These are phyloP conservation scores for Candida orba DNA, from an alignment of 805 yeast genomes.

Conservation along the genomic window DNA sequence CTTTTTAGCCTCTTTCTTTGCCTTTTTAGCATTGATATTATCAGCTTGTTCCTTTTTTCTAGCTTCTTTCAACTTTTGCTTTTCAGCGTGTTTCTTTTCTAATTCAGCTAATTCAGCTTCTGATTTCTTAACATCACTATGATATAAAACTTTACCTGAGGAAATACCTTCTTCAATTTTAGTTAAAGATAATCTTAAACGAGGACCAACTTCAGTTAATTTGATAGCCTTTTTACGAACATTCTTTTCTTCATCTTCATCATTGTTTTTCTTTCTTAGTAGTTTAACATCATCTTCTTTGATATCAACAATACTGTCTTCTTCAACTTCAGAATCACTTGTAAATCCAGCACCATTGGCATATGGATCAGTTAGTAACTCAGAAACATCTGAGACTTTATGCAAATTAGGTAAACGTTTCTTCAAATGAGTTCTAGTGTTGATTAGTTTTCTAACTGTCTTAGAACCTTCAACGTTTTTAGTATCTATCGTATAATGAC, in stretches of 20 bases:
- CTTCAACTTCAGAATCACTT: slow-evolving; percentile 91
- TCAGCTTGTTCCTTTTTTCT: slow-evolving; percentile 75
- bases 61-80: slow-evolving; percentile 54
- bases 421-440: slow-evolving; percentile 18
- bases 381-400: slow-evolving; percentile 68
- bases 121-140: slow-evolving; percentile 60
- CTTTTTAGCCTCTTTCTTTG: slow-evolving; percentile 64
- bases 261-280: slow-evolving; percentile 14
- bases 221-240: slow-evolving; percentile 75
- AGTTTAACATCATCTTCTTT: slow-evolving; percentile 22
- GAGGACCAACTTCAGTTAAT: slow-evolving; percentile 88
- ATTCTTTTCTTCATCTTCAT: slow-evolving; percentile 15
- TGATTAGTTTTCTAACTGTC: slow-evolving; percentile 20
- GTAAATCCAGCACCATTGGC: slow-evolving; percentile 67
- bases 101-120: slow-evolving; percentile 50
- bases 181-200: slow-evolving; percentile 64
- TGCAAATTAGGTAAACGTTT: slow-evolving; percentile 29
- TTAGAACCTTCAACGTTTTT: slow-evolving; percentile 60
- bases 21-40: slow-evolving; percentile 69
- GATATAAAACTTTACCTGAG: slow-evolving; percentile 82
- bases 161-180: slow-evolving; percentile 94
- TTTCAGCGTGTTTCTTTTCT: slow-evolving; percentile 60
- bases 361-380: slow-evolving; percentile 75
- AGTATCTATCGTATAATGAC: slow-evolving; percentile 88
- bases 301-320: slow-evolving; percentile 73